phyloP scores from a whole-genome alignment of 208 protist species.

The Crithidia thermophila region DNA sequence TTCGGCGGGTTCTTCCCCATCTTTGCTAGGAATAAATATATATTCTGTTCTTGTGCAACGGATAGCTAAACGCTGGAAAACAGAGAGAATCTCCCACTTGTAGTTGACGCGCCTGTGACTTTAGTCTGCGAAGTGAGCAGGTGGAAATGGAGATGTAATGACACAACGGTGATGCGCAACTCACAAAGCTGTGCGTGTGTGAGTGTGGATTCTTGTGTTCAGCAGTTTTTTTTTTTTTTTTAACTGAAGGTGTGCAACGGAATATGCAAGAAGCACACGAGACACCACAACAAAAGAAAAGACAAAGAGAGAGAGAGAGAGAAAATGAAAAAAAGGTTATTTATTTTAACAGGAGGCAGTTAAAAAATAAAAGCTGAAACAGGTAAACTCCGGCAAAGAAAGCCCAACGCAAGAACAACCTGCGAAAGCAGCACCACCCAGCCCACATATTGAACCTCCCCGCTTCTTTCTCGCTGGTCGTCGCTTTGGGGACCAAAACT shows the following conservation, averaged over 20 bases:
- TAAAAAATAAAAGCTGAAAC: too few relatives aligned
- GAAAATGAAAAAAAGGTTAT: neutral
- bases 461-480: too few relatives aligned
- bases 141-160: too few relatives aligned
- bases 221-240: neutral
- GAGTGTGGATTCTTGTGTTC: constrained; percentile 2
- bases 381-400: too few relatives aligned
- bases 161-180: neutral
- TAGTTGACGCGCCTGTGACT: too few relatives aligned
- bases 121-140: too few relatives aligned
- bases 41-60: neutral
- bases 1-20: constrained; percentile 91
- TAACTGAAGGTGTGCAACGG: neutral
- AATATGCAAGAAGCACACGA: neutral
- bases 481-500: too few relatives aligned
- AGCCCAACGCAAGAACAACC: too few relatives aligned
- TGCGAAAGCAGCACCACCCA: too few relatives aligned
- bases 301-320: constrained; percentile 4
- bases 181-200: neutral
- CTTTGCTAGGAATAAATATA: neutral
- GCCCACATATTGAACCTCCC: too few relatives aligned
- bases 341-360: neutral
- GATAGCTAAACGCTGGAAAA: neutral
- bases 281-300: neutral
- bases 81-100: too few relatives aligned